Evolutionary conservation across 1,284 basidiomycete species (phyloP).

Genomic region (Ceratobasidium sp.): DNA sequence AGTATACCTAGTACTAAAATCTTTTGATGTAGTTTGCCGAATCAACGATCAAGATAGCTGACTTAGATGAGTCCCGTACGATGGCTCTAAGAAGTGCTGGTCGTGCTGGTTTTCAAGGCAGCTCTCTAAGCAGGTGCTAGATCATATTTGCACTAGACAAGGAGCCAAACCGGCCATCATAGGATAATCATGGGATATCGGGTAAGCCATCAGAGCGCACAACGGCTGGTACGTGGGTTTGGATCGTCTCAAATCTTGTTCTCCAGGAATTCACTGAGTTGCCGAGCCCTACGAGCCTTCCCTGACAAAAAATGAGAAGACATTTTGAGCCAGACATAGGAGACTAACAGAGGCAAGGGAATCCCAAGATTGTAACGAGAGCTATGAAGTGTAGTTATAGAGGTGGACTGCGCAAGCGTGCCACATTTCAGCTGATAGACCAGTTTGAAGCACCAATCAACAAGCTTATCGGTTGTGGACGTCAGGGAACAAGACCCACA

Average conservation of each 20-base stretch:
- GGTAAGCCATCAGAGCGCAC: slow-evolving; percentile 85
- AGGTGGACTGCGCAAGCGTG: no score
- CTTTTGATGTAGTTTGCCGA: slow-evolving; percentile 97
- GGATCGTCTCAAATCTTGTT: slow-evolving; percentile 65
- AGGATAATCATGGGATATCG: slow-evolving; percentile 74
- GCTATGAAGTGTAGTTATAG: slow-evolving; percentile 72
- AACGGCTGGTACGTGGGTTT: slow-evolving; percentile 66
- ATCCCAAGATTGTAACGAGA: slow-evolving; percentile 92
- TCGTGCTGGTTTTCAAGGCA: slow-evolving; percentile 89
- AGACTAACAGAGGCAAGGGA: slow-evolving; percentile 62
- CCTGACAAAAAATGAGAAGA: slow-evolving; percentile 69
- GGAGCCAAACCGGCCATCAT: slow-evolving; percentile 73
- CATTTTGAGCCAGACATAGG: not conserved
- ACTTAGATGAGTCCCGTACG: slow-evolving; percentile 77
- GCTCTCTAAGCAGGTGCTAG: slow-evolving; percentile 67
- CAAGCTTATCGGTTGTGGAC: no score
- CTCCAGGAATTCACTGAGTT: slow-evolving; percentile 76
- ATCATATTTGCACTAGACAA: not conserved
- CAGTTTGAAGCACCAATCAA: not conserved
- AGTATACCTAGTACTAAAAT: slow-evolving; percentile 97
- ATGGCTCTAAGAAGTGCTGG: slow-evolving; percentile 89
- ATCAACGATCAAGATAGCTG: slow-evolving; percentile 90
- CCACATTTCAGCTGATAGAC: no score
- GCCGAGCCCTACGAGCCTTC: slow-evolving; percentile 79
- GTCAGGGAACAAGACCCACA: no score